Conservation (phyloP, 2,329 filamentous ascomycete species). For the Ophidiomyces ophidiicola region DNA sequence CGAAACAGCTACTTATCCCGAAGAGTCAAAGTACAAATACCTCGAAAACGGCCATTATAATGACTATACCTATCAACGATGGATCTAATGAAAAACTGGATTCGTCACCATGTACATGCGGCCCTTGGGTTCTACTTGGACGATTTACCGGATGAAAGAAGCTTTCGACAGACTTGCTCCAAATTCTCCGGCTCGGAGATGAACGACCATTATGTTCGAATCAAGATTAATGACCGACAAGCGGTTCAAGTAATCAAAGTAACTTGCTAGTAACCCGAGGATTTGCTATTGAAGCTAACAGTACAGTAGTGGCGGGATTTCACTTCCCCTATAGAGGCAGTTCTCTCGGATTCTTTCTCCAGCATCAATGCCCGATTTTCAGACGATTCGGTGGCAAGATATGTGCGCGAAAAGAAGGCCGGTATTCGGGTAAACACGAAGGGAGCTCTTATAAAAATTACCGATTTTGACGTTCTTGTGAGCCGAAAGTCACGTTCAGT, state of each 20-base stretch:
- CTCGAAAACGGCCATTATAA: too few relatives aligned
- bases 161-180: background rate
- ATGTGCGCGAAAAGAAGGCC: conserved; percentile 15
- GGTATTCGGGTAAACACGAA: conserved; percentile 17
- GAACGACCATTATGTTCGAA: conserved; percentile 27
- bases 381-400: conserved; percentile 19
- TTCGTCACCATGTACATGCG: conserved; percentile 13
- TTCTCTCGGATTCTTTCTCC: conserved; percentile 26
- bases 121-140: conserved; percentile 12
- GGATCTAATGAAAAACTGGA: conserved; percentile 18
- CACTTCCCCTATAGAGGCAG: conserved; percentile 16
- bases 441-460: conserved; percentile 23
- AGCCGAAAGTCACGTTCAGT: conserved; percentile 11
- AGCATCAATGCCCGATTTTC: conserved; percentile 26
- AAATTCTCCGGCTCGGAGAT: conserved; percentile 17
- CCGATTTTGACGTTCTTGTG: conserved; percentile 28
- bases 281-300: background rate
- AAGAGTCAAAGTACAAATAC: too few relatives aligned
- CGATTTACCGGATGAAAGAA: background rate
- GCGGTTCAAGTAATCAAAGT: conserved; percentile 25
- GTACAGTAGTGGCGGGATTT: conserved; percentile 21
- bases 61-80: conserved; percentile 9
- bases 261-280: background rate
- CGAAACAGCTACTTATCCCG: too few relatives aligned
- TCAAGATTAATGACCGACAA: conserved; percentile 16